phyloP scores from a whole-genome alignment of 768 basidiomycete genomes.

The Russula virescens region DNA sequence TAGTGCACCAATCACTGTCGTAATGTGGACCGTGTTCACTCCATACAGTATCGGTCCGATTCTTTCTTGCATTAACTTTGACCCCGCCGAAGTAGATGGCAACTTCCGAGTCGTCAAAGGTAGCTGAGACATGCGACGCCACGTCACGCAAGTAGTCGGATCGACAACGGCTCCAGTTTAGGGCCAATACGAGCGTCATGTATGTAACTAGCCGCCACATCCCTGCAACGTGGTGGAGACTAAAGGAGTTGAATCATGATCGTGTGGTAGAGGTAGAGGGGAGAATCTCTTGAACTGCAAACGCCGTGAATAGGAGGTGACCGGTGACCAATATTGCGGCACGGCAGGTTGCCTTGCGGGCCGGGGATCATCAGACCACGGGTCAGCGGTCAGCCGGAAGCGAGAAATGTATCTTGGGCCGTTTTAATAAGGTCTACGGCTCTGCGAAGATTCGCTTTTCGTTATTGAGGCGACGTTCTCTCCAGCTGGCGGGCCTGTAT shows the following conservation, averaged over 20 bases:
- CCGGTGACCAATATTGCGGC: too few species aligned
- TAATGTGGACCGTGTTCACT: conserved; percentile 38
- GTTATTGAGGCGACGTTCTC: background rate
- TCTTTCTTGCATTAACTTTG: conserved; percentile 51
- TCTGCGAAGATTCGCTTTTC: conserved; percentile 4
- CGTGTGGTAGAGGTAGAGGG: too few species aligned
- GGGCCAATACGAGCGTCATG: conserved; percentile 66
- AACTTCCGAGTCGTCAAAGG: conserved; percentile 56
- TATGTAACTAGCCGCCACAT: conserved; percentile 76
- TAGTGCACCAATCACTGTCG: conserved; percentile 81
- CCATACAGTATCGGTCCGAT: background rate
- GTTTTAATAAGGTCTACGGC: conserved; percentile 10
- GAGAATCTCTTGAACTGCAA: too few species aligned
- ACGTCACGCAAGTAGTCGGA: conserved; percentile 44
- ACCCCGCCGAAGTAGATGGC: conserved; percentile 88
- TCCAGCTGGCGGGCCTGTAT: background rate
- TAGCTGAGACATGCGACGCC: conserved; percentile 31
- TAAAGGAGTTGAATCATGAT: conserved; percentile 40
- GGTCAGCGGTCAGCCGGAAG: conserved; percentile 25
- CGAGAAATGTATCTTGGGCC: conserved; percentile 24
- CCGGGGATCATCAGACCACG: conserved; percentile 35
- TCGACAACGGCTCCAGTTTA: conserved; percentile 75
- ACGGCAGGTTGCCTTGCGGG: conserved; percentile 34
- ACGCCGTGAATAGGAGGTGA: too few species aligned
- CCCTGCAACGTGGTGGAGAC: conserved; percentile 71